Base-by-base conservation (phyloP, 1,284 basidiomycete genomes). In the Tylopilus sp. region DNA sequence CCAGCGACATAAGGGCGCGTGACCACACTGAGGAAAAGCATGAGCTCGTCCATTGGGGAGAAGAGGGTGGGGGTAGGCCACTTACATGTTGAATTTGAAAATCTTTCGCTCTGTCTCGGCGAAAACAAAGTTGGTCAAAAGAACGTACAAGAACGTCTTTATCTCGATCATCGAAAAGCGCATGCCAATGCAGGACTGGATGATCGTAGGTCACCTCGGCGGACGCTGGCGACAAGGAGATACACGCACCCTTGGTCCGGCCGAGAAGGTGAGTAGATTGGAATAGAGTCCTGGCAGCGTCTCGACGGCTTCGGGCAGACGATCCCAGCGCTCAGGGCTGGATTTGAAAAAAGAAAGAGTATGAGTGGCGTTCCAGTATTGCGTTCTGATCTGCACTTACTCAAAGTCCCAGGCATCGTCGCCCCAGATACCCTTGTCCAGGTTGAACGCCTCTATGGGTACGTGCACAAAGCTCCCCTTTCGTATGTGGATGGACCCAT, bases 131-230 rank as follows among this genome's bases (percentile, higher is more conserved):
- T 77, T 77, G 12, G 80, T 79, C 39, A 91, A 57, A 24, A 91
- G 73, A 39, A 82, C 76, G 59, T 80, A 88, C 12, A 89, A 61
- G 60, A 91, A 83, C 2, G 77, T 76, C 69, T 90, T 91, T 59
- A 89, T 84, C 68, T 90, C 86, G 50, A 89, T 84, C 63, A 88
- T 71, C 12, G 88, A 85, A 64, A 90, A 88, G 28, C 81, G 78
- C 70, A 85, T 73, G 3, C 88, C 88, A 44, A 89, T 86, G 62
- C 88, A 91, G 1, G 86, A 82, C 88, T 90, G 41, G 42, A 41
- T 29, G 18, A 39, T 37, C 8, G 15, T 30, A 26, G 15, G 44
- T 51, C 46, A 38, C 35, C 34, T 44, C 34, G 3, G 17, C 11
- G 12, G 12, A 26, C 11, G 18, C 33, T 20, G 30, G 10, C n/a